A percentile compares a stretch with the other conserved stretches of the same genome.
Evolutionary conservation across 805 yeast species (phyloP).

Genomic region (Candida methanosorbosa): DNA sequence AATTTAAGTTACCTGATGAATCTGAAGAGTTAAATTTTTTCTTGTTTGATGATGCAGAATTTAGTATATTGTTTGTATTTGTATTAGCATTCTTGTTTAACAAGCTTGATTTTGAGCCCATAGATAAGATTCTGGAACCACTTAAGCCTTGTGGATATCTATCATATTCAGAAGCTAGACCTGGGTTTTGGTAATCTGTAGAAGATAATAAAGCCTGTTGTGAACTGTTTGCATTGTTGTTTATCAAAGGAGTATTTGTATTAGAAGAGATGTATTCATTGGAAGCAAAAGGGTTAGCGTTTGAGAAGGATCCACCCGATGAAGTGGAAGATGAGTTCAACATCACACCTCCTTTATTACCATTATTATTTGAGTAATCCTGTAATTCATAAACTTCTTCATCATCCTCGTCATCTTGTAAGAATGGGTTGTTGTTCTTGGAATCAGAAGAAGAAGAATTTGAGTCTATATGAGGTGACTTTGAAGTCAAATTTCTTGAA

Average conservation of each 20-base stretch:
- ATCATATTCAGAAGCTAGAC: constrained; percentile 44
- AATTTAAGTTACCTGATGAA: constrained; percentile 3
- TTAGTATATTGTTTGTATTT: constrained; percentile 1
- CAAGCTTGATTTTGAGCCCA: constrained; percentile 24
- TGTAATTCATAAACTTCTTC: constrained; percentile 21
- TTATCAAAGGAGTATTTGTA: not conserved
- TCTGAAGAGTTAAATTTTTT: constrained; percentile 1
- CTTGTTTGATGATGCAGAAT: constrained; percentile 4
- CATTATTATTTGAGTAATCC: too few species aligned
- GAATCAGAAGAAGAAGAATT: constrained; percentile 6
- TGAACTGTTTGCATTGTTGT: not conserved
- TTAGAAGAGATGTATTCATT: constrained; percentile 6
- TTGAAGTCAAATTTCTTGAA: constrained; percentile 24
- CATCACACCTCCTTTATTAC: too few species aligned
- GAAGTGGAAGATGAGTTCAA: constrained; percentile 2
- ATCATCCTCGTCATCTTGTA: not conserved
- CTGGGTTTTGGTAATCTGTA: too few species aligned
- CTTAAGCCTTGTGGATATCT: constrained; percentile 57
- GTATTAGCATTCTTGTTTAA: constrained; percentile 2
- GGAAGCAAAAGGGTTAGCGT: constrained; percentile 19
- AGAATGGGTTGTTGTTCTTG: constrained; percentile 17
- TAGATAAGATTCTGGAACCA: constrained; percentile 47
- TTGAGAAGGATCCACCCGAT: not conserved
- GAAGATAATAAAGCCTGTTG: too few species aligned
- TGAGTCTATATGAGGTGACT: constrained; percentile 24